Evolutionary conservation across 352 stramenopile species (phyloP).

Genomic region (Bremia lactucae): DNA sequence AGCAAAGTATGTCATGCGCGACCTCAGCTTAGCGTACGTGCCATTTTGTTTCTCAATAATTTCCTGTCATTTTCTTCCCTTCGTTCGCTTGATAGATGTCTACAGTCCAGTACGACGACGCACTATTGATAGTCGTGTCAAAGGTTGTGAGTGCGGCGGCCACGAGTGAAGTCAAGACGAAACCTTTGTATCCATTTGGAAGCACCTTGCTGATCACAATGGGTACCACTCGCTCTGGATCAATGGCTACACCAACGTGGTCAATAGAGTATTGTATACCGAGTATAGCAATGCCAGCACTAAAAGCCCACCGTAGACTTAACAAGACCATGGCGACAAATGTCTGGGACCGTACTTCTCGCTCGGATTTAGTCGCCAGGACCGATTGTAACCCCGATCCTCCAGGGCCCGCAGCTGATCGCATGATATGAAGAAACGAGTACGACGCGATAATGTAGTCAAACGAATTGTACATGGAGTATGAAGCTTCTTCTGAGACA

Average conservation of each 20-base stretch:
- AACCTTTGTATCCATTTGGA: slow-evolving; percentile 47
- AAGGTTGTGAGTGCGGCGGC: slow-evolving; percentile 71
- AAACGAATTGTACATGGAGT: slow-evolving; percentile 74
- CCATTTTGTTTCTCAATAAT: slow-evolving; percentile 56
- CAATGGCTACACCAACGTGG: slow-evolving; percentile 32
- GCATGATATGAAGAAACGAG: slow-evolving; percentile 52
- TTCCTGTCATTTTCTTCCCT: no score
- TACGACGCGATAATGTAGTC: slow-evolving; percentile 45
- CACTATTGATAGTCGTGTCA: slow-evolving; percentile 70
- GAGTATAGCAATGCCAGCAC: slow-evolving; percentile 56
- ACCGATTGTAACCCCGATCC: slow-evolving; percentile 62
- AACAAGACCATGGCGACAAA: slow-evolving; percentile 70
- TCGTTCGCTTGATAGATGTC: slow-evolving; percentile 76
- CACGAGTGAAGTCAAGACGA: slow-evolving; percentile 57
- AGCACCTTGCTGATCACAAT: slow-evolving; percentile 72
- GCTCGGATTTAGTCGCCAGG: slow-evolving; percentile 68
- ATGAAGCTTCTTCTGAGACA: slow-evolving; percentile 36
- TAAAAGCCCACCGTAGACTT: slow-evolving; percentile 65
- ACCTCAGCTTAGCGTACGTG: no score
- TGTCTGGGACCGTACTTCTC: slow-evolving; percentile 65
- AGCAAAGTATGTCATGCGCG: no score
- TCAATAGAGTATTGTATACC: slow-evolving; percentile 56
- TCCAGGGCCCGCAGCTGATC: slow-evolving; percentile 52
- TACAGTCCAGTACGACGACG: slow-evolving; percentile 73
- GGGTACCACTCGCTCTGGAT: slow-evolving; percentile 61